Percentiles rank a stretch among this genome's conserved stretches.
Evolutionary conservation across 768 basidiomycete species (phyloP).

Genomic region (Nevesoporus exiguus): DNA sequence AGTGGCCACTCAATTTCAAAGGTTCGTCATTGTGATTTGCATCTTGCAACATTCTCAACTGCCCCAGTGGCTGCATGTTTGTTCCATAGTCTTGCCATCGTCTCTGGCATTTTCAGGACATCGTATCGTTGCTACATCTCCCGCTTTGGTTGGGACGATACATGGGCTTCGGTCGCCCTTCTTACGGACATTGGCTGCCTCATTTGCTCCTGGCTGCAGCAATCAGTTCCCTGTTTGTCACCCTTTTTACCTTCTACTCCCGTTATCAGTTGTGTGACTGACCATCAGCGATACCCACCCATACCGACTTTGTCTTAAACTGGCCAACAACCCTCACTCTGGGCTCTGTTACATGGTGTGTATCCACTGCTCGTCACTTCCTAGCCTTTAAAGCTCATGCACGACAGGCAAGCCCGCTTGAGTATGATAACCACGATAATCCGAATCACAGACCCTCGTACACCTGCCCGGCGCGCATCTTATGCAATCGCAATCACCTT

Average conservation of each 20-base stretch:
- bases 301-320: background rate
- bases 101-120: slow-evolving; percentile 13
- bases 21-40: slow-evolving; percentile 1
- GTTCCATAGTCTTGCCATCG: slow-evolving; percentile 12
- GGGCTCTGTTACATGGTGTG: slow-evolving; percentile 12
- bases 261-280: background rate
- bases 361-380: background rate
- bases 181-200: slow-evolving; percentile 10
- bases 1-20: slow-evolving; percentile 14
- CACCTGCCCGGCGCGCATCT: background rate
- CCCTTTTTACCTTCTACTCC: background rate
- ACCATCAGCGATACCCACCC: background rate
- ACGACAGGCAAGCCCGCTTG: slow-evolving; percentile 13
- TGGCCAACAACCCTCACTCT: background rate
- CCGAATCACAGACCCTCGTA: slow-evolving; percentile 4
- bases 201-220: slow-evolving; percentile 3
- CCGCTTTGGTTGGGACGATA: slow-evolving; percentile 17
- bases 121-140: slow-evolving; percentile 12
- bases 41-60: background rate
- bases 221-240: slow-evolving; percentile 5
- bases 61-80: slow-evolving; percentile 2
- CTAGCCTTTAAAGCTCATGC: background rate
- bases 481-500: slow-evolving; percentile 7
- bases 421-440: slow-evolving; percentile 15
- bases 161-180: slow-evolving; percentile 16